These are phyloP conservation scores for Candida boidinii DNA, from an alignment of 805 yeast genomes.

Conservation along the genomic window DNA sequence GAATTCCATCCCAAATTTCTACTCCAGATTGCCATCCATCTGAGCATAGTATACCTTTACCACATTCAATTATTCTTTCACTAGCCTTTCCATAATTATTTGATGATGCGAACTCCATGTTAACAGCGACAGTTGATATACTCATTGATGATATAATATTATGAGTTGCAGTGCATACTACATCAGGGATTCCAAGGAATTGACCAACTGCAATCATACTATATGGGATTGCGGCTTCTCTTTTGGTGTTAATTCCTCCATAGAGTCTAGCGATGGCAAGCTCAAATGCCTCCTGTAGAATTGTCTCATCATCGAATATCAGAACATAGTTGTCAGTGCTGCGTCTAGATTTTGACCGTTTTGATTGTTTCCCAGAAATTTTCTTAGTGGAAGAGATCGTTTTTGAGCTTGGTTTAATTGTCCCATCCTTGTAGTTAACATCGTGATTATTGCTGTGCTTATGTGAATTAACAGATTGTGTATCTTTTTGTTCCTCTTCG, in stretches of 20 bases:
- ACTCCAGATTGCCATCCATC: slow-evolving; percentile 43
- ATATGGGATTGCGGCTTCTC: slow-evolving; percentile 28
- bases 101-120: slow-evolving; percentile 32
- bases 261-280: slow-evolving; percentile 37
- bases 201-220: slow-evolving; percentile 42
- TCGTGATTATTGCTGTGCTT: no score
- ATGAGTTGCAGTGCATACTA: slow-evolving; percentile 36
- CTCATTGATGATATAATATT: slow-evolving; percentile 25
- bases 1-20: slow-evolving; percentile 39
- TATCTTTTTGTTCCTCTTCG: slow-evolving; percentile 1
- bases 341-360: slow-evolving; percentile 1
- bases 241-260: slow-evolving; percentile 28
- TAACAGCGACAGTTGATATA: slow-evolving; percentile 27
- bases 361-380: neutral
- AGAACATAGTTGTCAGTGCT: slow-evolving; percentile 15
- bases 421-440: neutral
- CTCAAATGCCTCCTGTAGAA: slow-evolving; percentile 39
- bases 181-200: slow-evolving; percentile 35
- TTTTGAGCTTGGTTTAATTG: neutral
- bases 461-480: no score
- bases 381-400: no score
- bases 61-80: slow-evolving; percentile 34
- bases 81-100: slow-evolving; percentile 39
- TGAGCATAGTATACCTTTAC: slow-evolving; percentile 35
- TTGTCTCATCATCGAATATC: slow-evolving; percentile 31